Conservation (phyloP, 2,329 filamentous ascomycete genomes). For the Colletotrichum chrysophilum region DNA sequence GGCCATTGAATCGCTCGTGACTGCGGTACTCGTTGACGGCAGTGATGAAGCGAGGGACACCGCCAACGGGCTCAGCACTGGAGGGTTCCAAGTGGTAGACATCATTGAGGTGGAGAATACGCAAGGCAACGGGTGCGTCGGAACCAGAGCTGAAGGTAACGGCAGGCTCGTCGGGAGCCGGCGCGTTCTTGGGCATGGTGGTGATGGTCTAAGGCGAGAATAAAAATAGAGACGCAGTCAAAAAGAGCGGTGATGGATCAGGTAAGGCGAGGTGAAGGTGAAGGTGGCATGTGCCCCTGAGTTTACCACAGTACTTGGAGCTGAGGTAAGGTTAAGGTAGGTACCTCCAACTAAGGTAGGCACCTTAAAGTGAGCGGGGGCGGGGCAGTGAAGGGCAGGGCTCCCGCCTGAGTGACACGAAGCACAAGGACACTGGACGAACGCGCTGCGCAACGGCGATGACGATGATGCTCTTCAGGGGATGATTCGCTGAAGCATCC, state of each 20-base stretch:
- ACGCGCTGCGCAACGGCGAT: not conserved
- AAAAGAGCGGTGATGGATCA: not conserved
- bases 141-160: conserved; percentile 36
- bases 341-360: not conserved
- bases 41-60: conserved; percentile 80
- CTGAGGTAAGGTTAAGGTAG: not conserved
- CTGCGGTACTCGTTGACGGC: conserved; percentile 77
- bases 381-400: not conserved
- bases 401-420: not conserved
- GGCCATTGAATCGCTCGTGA: conserved; percentile 62
- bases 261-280: not conserved
- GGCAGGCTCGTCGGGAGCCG: conserved; percentile 17
- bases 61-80: conserved; percentile 83
- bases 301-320: not conserved
- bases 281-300: not conserved
- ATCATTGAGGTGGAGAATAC: conserved; percentile 92
- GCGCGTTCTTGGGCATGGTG: conserved; percentile 18
- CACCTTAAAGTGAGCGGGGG: not conserved
- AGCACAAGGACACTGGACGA: not conserved
- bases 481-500: not conserved
- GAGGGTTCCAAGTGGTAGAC: conserved; percentile 84
- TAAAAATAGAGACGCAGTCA: not conserved
- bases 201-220: not conserved
- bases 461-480: not conserved
- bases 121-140: conserved; percentile 65